These are phyloP conservation scores for barrel medic (Medicago truncatula) DNA, from an alignment of 306 rosid genomes.

Conservation along the genomic window DNA sequence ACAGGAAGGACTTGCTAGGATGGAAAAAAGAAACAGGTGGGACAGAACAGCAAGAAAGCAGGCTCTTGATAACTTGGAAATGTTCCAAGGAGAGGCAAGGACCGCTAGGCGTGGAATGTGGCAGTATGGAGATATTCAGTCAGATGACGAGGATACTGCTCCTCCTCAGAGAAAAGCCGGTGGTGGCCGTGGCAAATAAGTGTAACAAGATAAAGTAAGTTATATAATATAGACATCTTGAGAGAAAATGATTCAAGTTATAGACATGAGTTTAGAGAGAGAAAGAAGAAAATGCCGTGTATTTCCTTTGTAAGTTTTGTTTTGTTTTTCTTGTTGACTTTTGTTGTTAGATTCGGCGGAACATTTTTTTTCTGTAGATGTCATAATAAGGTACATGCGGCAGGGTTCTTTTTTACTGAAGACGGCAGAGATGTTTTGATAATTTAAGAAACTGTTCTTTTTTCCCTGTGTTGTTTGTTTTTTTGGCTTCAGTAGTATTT, in stretches of 20 bases:
- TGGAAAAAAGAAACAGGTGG: slow-evolving; percentile 81
- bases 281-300: slow-evolving; percentile 47
- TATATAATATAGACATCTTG: slow-evolving; percentile 47
- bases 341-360: slow-evolving; percentile 49
- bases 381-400: slow-evolving; percentile 61
- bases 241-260: slow-evolving; percentile 48
- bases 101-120: slow-evolving; percentile 78
- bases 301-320: slow-evolving; percentile 61
- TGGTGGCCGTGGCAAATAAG: slow-evolving; percentile 70
- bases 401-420: slow-evolving; percentile 43
- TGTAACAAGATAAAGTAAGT: slow-evolving; percentile 36
- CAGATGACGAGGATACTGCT: slow-evolving; percentile 80
- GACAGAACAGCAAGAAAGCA: slow-evolving; percentile 69
- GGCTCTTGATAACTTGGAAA: slow-evolving; percentile 78
- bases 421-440: slow-evolving; percentile 46
- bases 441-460: neutral
- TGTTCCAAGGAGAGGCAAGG: slow-evolving; percentile 79
- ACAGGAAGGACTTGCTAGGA: slow-evolving; percentile 91
- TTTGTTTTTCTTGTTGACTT: slow-evolving; percentile 42
- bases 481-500: neutral
- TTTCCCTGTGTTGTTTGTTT: slow-evolving; percentile 18
- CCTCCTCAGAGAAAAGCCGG: slow-evolving; percentile 75
- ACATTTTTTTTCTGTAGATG: slow-evolving; percentile 51
- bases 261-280: slow-evolving; percentile 58
- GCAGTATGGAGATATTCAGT: slow-evolving; percentile 90